Conservation (phyloP, 192 early-diverging fungal species). For the Gonapodya sp. region DNA sequence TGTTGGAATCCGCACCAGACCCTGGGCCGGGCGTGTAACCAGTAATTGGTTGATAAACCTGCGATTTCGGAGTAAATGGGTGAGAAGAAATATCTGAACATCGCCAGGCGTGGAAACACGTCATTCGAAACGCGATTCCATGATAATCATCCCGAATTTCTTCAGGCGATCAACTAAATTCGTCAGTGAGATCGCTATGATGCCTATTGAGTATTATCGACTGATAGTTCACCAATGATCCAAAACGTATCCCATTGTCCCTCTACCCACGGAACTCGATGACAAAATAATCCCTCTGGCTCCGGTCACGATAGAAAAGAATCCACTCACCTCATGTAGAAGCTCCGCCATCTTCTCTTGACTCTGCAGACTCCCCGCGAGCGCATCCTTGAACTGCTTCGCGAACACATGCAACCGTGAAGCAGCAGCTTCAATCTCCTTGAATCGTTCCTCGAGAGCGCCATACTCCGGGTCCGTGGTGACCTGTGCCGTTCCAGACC, state of each 20-base stretch:
- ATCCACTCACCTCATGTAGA: not conserved
- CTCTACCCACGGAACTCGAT: too few relatives aligned
- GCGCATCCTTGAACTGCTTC: constrained; percentile 53
- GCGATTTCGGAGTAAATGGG: too few relatives aligned
- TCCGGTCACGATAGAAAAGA: too few relatives aligned
- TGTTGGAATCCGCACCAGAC: not conserved
- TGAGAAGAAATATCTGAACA: too few relatives aligned
- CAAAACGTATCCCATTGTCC: too few relatives aligned
- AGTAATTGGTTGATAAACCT: constrained; percentile 2
- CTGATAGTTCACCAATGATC: too few relatives aligned
- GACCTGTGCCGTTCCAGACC: constrained; percentile 38
- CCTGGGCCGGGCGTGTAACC: not conserved
- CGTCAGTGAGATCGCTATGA: too few relatives aligned
- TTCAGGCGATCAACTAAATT: not conserved
- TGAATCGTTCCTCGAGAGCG: constrained; percentile 47
- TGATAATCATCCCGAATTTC: not conserved
- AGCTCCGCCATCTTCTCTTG: constrained; percentile 10
- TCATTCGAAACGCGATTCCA: not conserved
- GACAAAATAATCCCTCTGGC: too few relatives aligned
- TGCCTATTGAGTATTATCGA: too few relatives aligned
- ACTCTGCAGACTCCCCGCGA: constrained; percentile 20
- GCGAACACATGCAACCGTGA: constrained; percentile 54
- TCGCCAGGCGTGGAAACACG: too few relatives aligned
- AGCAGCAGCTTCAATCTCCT: constrained; percentile 44
- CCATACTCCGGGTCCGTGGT: constrained; percentile 60